Conservation (phyloP, 108 stramenopile species). For the Cyclostephanos tholiformis region DNA sequence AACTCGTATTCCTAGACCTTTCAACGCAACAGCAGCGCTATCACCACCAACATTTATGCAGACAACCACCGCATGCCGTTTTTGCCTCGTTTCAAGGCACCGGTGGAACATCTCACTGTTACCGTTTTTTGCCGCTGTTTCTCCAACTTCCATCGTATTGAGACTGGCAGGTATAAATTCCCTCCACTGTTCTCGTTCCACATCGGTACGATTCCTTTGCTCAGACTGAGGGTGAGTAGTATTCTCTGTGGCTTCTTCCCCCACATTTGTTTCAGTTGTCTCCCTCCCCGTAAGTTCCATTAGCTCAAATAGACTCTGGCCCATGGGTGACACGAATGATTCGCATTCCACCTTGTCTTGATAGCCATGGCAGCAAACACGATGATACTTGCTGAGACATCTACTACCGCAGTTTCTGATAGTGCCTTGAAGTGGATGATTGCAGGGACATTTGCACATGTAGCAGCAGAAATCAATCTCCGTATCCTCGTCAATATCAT, state of each 20-base stretch:
- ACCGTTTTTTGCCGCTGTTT: too few relatives aligned
- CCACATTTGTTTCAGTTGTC: too few relatives aligned
- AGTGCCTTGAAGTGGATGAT: slow-evolving; percentile 1
- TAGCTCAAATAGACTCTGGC: not conserved
- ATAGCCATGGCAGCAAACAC: slow-evolving; percentile 33
- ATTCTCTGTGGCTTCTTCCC: not conserved
- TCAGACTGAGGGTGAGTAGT: slow-evolving; percentile 5
- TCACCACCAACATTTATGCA: slow-evolving; percentile 38
- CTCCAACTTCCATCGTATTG: too few relatives aligned
- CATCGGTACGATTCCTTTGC: not conserved
- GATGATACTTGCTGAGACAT: slow-evolving; percentile 24
- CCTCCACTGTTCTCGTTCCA: too few relatives aligned
- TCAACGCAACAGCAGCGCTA: slow-evolving; percentile 28
- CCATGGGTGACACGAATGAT: slow-evolving; percentile 26
- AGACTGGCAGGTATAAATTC: too few relatives aligned
- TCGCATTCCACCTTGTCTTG: slow-evolving; percentile 6
- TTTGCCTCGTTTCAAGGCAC: not conserved
- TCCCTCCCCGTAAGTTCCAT: too few relatives aligned
- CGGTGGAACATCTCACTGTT: not conserved
- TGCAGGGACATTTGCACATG: slow-evolving; percentile 21
- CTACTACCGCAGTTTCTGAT: slow-evolving; percentile 7
- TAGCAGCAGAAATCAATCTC: slow-evolving; percentile 46
- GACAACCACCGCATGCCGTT: slow-evolving; percentile 22
- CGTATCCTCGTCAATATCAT: not conserved
- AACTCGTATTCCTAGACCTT: slow-evolving; percentile 14